Percentiles rank a stretch among this genome's conserved stretches.
Conservation (phyloP, 768 basidiomycete genomes). For the Tricholoma terreum region DNA sequence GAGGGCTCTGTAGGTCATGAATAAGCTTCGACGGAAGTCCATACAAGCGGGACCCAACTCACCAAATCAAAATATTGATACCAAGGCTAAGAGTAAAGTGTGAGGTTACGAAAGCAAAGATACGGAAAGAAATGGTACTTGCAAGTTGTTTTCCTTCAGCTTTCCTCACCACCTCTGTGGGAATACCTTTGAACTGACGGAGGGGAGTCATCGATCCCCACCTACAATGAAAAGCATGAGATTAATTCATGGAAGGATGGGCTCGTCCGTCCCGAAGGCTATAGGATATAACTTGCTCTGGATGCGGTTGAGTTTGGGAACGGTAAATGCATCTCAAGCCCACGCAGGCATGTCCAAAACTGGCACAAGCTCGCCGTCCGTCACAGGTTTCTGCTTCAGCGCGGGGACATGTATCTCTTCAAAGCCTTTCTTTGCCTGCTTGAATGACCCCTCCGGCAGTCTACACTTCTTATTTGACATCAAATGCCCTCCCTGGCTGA, state of each 20-base stretch:
- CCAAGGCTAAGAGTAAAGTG: no score
- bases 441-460: constrained; percentile 96
- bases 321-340: constrained; percentile 87
- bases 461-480: constrained; percentile 99
- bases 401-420: constrained; percentile 98
- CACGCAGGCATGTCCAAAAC: constrained; percentile 75
- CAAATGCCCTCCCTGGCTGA: constrained; percentile 90
- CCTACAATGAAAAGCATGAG: no score
- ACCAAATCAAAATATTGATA: no score
- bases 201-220: no score
- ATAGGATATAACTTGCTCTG: constrained; percentile 92
- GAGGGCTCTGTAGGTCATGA: no score
- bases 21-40: no score
- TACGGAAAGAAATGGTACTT: no score
- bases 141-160: no score
- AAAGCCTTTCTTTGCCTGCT: constrained; percentile 92
- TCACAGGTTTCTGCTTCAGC: constrained; percentile 70
- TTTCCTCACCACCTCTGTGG: no score
- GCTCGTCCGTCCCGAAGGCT: constrained; percentile 93
- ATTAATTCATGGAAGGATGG: constrained; percentile 30
- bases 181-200: no score
- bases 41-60: no score
- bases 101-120: not conserved
- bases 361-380: constrained; percentile 66
- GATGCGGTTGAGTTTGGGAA: constrained; percentile 81